Conservation (phyloP, 306 rosid genomes). For the Hylodesmum podocarpum region DNA sequence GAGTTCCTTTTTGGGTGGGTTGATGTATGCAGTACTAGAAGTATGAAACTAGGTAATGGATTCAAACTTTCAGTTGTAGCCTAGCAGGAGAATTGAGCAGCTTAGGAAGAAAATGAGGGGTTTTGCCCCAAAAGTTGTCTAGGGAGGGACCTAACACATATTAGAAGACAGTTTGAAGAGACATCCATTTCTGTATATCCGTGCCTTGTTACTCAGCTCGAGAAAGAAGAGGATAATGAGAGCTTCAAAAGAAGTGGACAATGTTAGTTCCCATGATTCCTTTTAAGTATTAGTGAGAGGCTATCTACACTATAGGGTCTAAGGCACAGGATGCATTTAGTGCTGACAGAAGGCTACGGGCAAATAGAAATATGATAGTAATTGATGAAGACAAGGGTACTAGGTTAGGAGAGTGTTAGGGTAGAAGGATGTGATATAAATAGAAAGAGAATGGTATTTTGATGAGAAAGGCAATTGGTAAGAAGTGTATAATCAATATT, state of each 20-base stretch:
- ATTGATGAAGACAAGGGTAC: background rate
- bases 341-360: background rate
- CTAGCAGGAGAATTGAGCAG: background rate
- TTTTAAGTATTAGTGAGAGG: background rate
- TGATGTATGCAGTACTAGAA: background rate
- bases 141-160: background rate
- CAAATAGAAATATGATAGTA: background rate
- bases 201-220: background rate
- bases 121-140: background rate
- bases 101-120: background rate
- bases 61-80: background rate
- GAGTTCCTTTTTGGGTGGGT: background rate
- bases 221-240: slow-evolving; percentile 3
- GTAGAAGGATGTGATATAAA: background rate
- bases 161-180: background rate
- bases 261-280: background rate
- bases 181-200: background rate
- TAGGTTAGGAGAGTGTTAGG: background rate
- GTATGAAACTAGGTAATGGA: slow-evolving; percentile 15
- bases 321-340: background rate
- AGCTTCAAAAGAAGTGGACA: background rate
- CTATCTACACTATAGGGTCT: background rate
- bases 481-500: background rate
- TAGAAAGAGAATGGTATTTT: background rate
- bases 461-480: background rate